Percentiles rank a stretch among this genome's conserved stretches.
phyloP scores from a whole-genome alignment of 1,139 yeast species.

The Pichia sp. region DNA sequence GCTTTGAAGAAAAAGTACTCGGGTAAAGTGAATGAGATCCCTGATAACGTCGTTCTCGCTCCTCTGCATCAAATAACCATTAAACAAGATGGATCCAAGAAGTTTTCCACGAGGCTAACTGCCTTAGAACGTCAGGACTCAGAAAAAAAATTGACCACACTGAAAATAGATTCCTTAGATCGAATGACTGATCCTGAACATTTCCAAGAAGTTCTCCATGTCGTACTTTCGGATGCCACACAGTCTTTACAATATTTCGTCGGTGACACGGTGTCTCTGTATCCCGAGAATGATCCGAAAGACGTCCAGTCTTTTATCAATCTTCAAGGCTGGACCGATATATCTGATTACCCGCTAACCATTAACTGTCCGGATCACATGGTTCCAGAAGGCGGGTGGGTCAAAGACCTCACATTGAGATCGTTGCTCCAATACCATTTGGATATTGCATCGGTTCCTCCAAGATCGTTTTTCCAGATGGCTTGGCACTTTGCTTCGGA shows the following conservation, averaged over 20 bases:
- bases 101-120: neutral
- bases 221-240: slow-evolving; percentile 39
- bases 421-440: slow-evolving; percentile 72
- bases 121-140: neutral
- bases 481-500: slow-evolving; percentile 71
- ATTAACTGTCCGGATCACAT: slow-evolving; percentile 15
- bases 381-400: slow-evolving; percentile 49
- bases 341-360: slow-evolving; percentile 56
- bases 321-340: slow-evolving; percentile 67
- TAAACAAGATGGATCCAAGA: slow-evolving; percentile 13
- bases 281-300: slow-evolving; percentile 63
- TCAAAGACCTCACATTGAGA: slow-evolving; percentile 55
- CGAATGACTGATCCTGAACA: slow-evolving; percentile 45
- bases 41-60: slow-evolving; percentile 41
- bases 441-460: slow-evolving; percentile 79
- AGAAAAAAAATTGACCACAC: slow-evolving; percentile 9
- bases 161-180: slow-evolving; percentile 28
- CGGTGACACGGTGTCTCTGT: slow-evolving; percentile 78
- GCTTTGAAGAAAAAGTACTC: slow-evolving; percentile 33
- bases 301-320: slow-evolving; percentile 64
- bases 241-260: slow-evolving; percentile 46
- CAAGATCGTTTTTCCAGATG: slow-evolving; percentile 69
- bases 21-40: slow-evolving; percentile 26
- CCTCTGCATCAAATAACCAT: slow-evolving; percentile 39
- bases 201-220: slow-evolving; percentile 83